A percentile compares a stretch with the other conserved stretches of the same genome.
These are phyloP conservation scores for Pseudopyricularia cyperi DNA, from an alignment of 2,329 filamentous ascomycete genomes.

Conservation along the genomic window DNA sequence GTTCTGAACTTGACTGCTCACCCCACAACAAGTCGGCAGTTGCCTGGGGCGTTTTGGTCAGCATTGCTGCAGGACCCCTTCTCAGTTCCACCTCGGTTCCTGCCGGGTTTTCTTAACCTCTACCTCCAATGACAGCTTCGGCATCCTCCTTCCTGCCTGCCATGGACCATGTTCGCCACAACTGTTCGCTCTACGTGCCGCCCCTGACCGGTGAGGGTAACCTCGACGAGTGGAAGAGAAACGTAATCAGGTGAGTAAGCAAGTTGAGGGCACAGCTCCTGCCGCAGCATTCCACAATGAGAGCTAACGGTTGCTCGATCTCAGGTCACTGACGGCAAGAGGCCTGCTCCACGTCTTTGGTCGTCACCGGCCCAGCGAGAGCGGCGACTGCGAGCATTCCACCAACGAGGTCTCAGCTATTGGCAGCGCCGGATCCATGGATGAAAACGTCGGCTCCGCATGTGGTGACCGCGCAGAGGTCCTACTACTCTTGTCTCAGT, in stretches of 20 bases:
- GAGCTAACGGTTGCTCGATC: background rate
- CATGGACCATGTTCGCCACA: background rate
- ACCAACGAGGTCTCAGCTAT: background rate
- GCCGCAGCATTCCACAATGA: background rate
- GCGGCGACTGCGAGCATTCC: background rate
- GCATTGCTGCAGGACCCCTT: no score
- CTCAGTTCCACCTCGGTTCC: no score
- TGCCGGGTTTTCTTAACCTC: no score
- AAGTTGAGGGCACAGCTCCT: background rate
- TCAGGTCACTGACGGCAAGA: background rate
- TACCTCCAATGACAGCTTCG: no score
- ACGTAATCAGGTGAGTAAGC: background rate
- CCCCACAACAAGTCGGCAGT: no score
- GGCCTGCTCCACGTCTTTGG: background rate
- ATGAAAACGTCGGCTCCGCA: no score
- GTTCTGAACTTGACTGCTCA: no score
- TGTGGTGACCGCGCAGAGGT: background rate
- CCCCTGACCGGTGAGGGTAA: background rate
- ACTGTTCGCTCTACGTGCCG: background rate
- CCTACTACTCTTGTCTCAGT: background rate
- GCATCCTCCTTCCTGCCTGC: no score
- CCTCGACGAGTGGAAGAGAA: background rate
- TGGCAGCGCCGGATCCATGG: background rate
- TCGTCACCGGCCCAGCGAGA: background rate
- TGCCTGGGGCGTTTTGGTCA: no score